phyloP scores from a whole-genome alignment of 192 early-diverging fungal species.

The Coemansia sp. region DNA sequence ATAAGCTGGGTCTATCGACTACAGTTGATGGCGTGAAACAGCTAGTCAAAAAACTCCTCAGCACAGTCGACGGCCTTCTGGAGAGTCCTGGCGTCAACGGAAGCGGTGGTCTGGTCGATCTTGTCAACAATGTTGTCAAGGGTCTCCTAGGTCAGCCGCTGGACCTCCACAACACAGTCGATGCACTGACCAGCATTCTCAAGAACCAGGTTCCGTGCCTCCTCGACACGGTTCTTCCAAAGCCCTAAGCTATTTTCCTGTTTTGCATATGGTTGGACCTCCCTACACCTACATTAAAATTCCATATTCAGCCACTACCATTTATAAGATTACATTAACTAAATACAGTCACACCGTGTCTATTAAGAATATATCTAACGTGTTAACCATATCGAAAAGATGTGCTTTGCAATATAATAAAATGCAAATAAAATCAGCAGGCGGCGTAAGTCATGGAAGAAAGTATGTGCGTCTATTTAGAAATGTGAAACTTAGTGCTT shows the following conservation, averaged over 20 bases:
- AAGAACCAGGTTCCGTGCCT: conserved; percentile 51
- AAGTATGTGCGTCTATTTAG: neutral
- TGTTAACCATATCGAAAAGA: too few relatives aligned
- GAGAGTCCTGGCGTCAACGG: conserved; percentile 35
- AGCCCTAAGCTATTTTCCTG: conserved; percentile 24
- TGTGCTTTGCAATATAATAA: neutral
- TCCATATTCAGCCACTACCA: neutral
- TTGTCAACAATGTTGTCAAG: conserved; percentile 46
- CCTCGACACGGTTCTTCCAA: conserved; percentile 40
- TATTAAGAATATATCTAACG: too few relatives aligned
- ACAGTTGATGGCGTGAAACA: conserved; percentile 50
- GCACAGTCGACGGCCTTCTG: conserved; percentile 33
- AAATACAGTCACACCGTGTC: too few relatives aligned
- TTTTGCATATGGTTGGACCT: neutral
- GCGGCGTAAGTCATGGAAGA: neutral
- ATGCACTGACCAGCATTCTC: conserved; percentile 35
- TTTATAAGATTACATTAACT: neutral
- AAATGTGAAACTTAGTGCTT: neutral
- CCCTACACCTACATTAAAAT: neutral
- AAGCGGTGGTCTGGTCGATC: conserved; percentile 27
- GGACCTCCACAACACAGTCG: conserved; percentile 41
- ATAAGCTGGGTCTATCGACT: conserved; percentile 44
- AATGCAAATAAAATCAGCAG: neutral
- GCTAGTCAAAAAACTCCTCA: conserved; percentile 40
- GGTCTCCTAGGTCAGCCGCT: conserved; percentile 32